These are phyloP conservation scores for Mortierella sp. DNA, from an alignment of 371 early-diverging fungal species.

Conservation along the genomic window DNA sequence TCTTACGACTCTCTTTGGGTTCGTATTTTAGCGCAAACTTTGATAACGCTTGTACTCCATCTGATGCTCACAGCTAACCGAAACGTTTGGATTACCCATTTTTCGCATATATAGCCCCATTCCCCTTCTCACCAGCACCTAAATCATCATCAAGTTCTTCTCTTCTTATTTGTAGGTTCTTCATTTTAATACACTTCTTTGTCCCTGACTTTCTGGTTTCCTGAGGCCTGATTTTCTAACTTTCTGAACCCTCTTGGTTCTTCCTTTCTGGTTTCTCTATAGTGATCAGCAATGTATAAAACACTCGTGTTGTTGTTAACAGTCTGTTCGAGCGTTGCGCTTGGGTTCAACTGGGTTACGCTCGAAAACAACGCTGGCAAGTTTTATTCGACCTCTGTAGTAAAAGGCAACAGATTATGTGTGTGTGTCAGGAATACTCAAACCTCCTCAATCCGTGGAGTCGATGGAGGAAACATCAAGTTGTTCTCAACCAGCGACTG, in stretches of 20 bases:
- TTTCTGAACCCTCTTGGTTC: background rate
- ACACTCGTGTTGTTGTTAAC: conserved; percentile 10
- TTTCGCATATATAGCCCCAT: background rate
- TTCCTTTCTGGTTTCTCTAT: conserved; percentile 11
- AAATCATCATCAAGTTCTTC: conserved; percentile 1
- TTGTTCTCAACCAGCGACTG: conserved; percentile 16
- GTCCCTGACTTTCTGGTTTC: conserved; percentile 1
- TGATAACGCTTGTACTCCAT: no score
- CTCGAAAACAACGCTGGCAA: conserved; percentile 9
- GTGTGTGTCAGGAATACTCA: conserved; percentile 16
- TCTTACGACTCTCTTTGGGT: no score
- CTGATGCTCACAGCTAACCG: no score
- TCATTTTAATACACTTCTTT: background rate
- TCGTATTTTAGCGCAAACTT: no score
- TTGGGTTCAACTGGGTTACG: background rate
- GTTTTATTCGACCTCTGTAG: background rate
- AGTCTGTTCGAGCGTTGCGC: conserved; percentile 5
- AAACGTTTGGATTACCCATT: background rate
- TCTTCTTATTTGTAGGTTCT: conserved; percentile 10
- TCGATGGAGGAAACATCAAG: conserved; percentile 18
- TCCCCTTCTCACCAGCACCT: conserved; percentile 2
- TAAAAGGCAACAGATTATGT: background rate
- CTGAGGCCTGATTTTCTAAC: conserved; percentile 1
- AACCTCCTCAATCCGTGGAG: conserved; percentile 7
- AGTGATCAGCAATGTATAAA: conserved; percentile 12